Evolutionary conservation across 495 filamentous ascomycete species (phyloP), one percentile per base, ranked within the genome.

Genomic region (Penicillium malachiteum): DNA sequence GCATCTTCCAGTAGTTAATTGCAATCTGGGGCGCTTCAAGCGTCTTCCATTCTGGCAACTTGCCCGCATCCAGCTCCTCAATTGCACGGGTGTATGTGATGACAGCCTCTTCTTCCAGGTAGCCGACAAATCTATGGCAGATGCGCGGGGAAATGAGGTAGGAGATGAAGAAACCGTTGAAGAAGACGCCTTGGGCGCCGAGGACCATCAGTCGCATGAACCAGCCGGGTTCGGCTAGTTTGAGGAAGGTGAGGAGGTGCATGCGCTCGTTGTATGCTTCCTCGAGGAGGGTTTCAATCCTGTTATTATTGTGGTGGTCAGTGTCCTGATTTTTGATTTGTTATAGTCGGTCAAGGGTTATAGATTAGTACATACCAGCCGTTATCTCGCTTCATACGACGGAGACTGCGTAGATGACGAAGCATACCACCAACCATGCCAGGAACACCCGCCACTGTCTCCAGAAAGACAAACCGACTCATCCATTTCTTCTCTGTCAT

Each of bases 341-440:
- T 13, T n/a, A 8, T 45, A 3, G 16, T 44, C 16, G 13, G n/a
- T 9, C 3, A 37, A 4, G 13, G 18, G 33, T 38, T 13, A 7
- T 18, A 16, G n/a, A 16, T 38, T 12, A 6, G 17, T 26, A 51
- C 67, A 58, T 67, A 84, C 93, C 94, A 97, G 67, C 95, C 94
- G 59, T 97, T 96, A 68, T 98, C 94, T 33, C 94, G 74, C 75
- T 90, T 91, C 76, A 98, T 84, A 7, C 85, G 79, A 42, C 94
- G 79, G 54, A 98, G 74, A 58, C 86, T 90, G 64, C 88, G 83
- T 7, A 98, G 75, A 72, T 98, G 94, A 16, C 94, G 79, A 11
- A 97, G 74, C 87, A 96, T 96, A 8, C 92, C 94, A 0, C 86
- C 94, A 5, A 97, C 95, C 91, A 97, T 97, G 0, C 95, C 95